Evolutionary conservation across 108 stramenopile species (phyloP), one percentile per base, ranked within the genome.

Genomic region (Fragilaria crotonensis): DNA sequence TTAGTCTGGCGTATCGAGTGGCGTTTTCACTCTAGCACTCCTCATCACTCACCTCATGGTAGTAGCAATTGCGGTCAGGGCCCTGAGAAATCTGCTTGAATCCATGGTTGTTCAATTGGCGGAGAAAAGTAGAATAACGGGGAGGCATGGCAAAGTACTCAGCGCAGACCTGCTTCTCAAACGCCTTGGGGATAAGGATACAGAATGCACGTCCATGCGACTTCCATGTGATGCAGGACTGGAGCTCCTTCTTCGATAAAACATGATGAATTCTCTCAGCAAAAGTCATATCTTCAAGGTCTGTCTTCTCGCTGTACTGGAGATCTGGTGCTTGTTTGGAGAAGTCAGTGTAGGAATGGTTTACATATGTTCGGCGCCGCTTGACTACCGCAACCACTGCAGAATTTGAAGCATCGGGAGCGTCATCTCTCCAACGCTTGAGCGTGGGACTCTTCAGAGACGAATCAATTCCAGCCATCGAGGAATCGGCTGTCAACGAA

Each of bases 21-120:
- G n/a, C n/a, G n/a, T n/a, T n/a, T n/a, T n/a, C n/a, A n/a, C n/a
- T n/a, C n/a, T n/a, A n/a, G n/a, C n/a, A n/a, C n/a, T n/a, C n/a
- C n/a, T n/a, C n/a, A n/a, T n/a, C n/a, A 5, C 25, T 55, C 19
- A 76, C 36, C 48, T 78, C 75, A 59, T 86, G 85, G 55, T 86
- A 79, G 57, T 82, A 83, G 0, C 67, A 60, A 27, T 78, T 78
- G 14, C 54, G 64, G 55, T 85, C 84, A 19, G 48, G 19, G 25
- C 86, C 86, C 20, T 67, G 55, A 17, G 59, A 54, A 25, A 68
- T 26, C 36, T 68, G 59, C 51, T 60, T 60, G 53, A 60, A 68
- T 28, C 59, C 59, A 45, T 68, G 86, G 32, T 86, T 64, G 41
- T 87, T 87, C 33, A 92, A 71, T 66, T 92, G 87, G n/a, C 90